These are phyloP conservation scores for Taxawa tesnikishii DNA, from an alignment of 2,329 filamentous ascomycete genomes.

Conservation along the genomic window DNA sequence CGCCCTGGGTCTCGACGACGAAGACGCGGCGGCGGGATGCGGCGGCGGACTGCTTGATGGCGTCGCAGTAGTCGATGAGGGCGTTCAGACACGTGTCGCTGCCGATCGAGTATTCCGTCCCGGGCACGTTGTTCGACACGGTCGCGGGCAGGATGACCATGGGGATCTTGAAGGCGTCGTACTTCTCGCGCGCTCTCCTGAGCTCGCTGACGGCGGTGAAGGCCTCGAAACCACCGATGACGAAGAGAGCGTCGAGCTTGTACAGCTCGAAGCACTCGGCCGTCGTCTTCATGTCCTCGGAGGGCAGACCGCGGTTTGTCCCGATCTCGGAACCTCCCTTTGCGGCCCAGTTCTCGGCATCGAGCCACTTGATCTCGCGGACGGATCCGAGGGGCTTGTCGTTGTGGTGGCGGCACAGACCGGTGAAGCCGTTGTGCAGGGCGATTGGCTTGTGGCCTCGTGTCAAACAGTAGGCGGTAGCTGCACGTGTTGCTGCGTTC, in stretches of 20 bases:
- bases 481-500: constrained; percentile 90
- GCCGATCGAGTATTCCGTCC: constrained; percentile 91
- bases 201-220: constrained; percentile 87
- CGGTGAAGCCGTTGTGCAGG: constrained; percentile 94
- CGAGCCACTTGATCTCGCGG: constrained; percentile 78
- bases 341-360: constrained; percentile 90
- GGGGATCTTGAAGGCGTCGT: constrained; percentile 80
- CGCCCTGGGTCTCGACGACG: constrained; percentile 95
- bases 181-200: constrained; percentile 64
- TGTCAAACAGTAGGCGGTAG: constrained; percentile 82
- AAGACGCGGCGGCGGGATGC: constrained; percentile 89
- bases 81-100: constrained; percentile 96
- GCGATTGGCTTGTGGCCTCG: constrained; percentile 87
- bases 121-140: constrained; percentile 96
- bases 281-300: constrained; percentile 72
- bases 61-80: constrained; percentile 88
- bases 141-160: constrained; percentile 90
- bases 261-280: constrained; percentile 76
- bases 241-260: constrained; percentile 71
- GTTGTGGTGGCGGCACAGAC: constrained; percentile 77
- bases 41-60: constrained; percentile 92
- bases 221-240: constrained; percentile 91
- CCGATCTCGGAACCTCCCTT: constrained; percentile 93
- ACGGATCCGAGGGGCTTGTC: constrained; percentile 75
- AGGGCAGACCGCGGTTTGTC: constrained; percentile 86